Conservation (phyloP, 1,284 basidiomycete species). For the Trametes versicolor region DNA sequence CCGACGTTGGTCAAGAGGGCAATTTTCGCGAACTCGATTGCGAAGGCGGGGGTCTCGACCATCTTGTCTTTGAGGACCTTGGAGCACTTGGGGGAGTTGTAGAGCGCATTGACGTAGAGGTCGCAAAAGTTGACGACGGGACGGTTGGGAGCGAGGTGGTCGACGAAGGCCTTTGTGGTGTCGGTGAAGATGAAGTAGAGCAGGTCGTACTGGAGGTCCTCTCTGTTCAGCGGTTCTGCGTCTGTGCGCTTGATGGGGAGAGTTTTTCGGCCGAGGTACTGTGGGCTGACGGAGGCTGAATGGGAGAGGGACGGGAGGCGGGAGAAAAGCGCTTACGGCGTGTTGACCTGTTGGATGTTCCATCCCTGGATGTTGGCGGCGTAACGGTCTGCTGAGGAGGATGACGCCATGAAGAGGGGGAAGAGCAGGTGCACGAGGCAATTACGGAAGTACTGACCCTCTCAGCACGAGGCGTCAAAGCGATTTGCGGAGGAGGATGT, state of each 20-base stretch:
- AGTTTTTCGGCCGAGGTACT: conserved; percentile 51
- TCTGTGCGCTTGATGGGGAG: conserved; percentile 66
- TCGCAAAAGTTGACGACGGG: conserved; percentile 70
- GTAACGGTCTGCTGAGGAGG: conserved; percentile 44
- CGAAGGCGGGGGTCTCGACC: conserved; percentile 68
- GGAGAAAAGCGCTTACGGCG: conserved; percentile 41
- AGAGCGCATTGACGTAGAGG: conserved; percentile 78
- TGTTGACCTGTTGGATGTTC: conserved; percentile 45
- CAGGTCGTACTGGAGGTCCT: conserved; percentile 81
- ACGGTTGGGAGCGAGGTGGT: conserved; percentile 47
- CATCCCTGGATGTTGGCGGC: conserved; percentile 41
- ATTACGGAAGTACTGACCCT: conserved; percentile 45
- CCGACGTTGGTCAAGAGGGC: conserved; percentile 84
- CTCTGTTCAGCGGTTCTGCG: conserved; percentile 67
- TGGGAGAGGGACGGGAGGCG: conserved; percentile 17
- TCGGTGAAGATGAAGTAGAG: conserved; percentile 76
- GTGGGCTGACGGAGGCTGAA: conserved; percentile 41
- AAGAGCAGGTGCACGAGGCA: conserved; percentile 45
- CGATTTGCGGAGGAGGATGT: conserved; percentile 36
- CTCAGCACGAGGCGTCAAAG: conserved; percentile 43
- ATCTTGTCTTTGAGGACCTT: conserved; percentile 77
- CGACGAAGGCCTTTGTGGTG: conserved; percentile 62
- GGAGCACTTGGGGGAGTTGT: conserved; percentile 74
- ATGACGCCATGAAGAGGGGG: conserved; percentile 48
- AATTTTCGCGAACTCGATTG: conserved; percentile 81